Base-by-base conservation (phyloP, 495 filamentous ascomycete genomes). In the Xylaria bambusicola region DNA sequence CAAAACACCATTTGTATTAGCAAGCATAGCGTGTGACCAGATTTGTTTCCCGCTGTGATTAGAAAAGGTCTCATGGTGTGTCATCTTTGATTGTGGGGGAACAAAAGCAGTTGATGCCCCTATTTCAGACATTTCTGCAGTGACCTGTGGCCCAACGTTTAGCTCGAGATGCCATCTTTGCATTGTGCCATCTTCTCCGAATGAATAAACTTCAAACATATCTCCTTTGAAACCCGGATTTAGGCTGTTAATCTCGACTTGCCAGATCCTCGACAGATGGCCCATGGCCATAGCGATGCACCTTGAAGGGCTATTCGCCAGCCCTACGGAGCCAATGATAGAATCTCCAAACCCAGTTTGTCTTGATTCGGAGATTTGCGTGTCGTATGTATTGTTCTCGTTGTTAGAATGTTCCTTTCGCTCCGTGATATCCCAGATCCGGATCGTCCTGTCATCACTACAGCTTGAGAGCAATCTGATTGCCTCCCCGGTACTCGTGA, bases 401-500 rank as follows among this genome's bases (percentile, higher is more conserved):
- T 31, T 35, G 13, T 31, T 13, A 45, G 35, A 13, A 8, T 54
- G 52, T 0, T 58, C 48, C 10, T 38, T 23, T 56, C 62, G 61
- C 35, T 77, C 75, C 0, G 75, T 76, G 18, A 98, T 82, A 62
- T 97, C 86, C 95, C 95, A 98, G 0, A 98, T 73, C 29, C 91
- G 79, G 27, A 99, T 85, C 0, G 92, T 96, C 50, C 94, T 81
- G 71, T 99, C 94, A 72, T 99, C 94, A 63, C 93, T 97, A 66
- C 94, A 99, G 58, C 91, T 97, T 23, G 89, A 89, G 2, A 99
- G 74, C 12, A 96, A 61, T 42, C 90, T 79, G 18, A 73, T 72
- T 18, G 71, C 67, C 8, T 65, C 60, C 9, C 69, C 74, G 4
- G 64, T 69, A 5, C 73, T 55, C 10, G 67, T 61, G 9, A 64